Evolutionary conservation across 768 basidiomycete genomes (phyloP).

Genomic region (Imleria badia): DNA sequence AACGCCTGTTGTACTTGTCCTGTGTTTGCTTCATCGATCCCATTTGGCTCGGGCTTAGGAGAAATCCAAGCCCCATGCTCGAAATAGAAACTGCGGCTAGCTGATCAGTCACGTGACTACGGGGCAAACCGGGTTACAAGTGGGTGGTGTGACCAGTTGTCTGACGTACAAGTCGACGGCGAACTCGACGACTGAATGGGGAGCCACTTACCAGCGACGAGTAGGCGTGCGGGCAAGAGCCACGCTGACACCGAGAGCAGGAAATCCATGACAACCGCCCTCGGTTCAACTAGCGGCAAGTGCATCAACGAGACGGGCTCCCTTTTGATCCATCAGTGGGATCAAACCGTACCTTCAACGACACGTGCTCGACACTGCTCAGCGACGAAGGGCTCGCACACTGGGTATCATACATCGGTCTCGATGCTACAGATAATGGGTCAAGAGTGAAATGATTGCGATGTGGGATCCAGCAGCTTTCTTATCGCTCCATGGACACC

Average conservation of each 20-base stretch:
- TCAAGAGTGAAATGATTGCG: conserved; percentile 9
- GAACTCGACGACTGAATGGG: conserved; percentile 8
- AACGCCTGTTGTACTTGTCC: conserved; percentile 15
- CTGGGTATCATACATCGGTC: background rate
- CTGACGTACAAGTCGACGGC: conserved; percentile 19
- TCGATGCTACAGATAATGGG: conserved; percentile 17
- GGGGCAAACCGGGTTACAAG: conserved; percentile 16
- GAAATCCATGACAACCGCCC: background rate
- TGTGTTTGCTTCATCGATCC: conserved; percentile 26
- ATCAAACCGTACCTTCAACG: conserved; percentile 14
- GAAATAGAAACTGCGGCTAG: conserved; percentile 20
- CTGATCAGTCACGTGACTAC: conserved; percentile 27
- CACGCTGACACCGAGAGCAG: background rate
- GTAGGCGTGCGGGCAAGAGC: background rate
- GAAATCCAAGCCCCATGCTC: conserved; percentile 23
- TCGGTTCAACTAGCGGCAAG: background rate
- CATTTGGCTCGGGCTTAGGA: conserved; percentile 8
- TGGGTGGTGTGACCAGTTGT: background rate
- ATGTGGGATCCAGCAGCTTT: background rate
- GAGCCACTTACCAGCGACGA: background rate
- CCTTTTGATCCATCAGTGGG: conserved; percentile 4
- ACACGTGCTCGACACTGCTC: conserved; percentile 6
- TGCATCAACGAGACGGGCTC: background rate
- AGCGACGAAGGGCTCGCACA: conserved; percentile 8
- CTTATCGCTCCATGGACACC: conserved; percentile 20